Base-by-base conservation (phyloP, 2,329 filamentous ascomycete species). In the Xylariales sp. region DNA sequence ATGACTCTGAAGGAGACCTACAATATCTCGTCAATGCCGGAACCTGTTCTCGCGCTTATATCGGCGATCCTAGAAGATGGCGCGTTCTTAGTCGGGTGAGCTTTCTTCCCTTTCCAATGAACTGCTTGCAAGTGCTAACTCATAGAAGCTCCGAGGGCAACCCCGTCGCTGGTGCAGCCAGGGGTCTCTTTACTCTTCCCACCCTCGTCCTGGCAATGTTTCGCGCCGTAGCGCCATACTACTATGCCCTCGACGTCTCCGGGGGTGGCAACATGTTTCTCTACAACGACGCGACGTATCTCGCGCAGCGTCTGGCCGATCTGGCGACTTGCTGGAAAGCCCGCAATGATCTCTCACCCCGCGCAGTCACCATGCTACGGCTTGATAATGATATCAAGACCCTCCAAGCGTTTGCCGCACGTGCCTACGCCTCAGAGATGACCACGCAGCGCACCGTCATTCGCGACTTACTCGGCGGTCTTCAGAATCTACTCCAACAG, bases 1-100 rank as follows among this genome's bases (percentile, higher is more conserved):
- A 67, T 97, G 45, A 85, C 86, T 0, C 66, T 97, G 32, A 85
- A 76, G 46, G 93, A 98, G 64, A 86, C 77, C 2, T 98, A 95
- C 61, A 86, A 82, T 44, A 86, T 95, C 38, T 96, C 91, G 0
- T 85, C 86, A 3, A 84, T 96, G 60, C 91, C 93, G 1, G 83
- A 88, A 46, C 78, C 82, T 4, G 80, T 97, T 10, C 70, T 90
- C 15, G 71, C 78, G 14, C 72, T 87, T 20, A 79, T 91, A 39
- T 67, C 71, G 16, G 56, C 69, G 10, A 73, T 83, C 20, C 60
- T 77, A 46, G 75, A 82, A 45, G 81, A 86, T 49, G 80, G 72
- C 1, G 75, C 77, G 8, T 71, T 68, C 1, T 65, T 91, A 29
- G 62, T 76, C 49, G 60, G 64, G 70, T 68, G 64, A 55, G 65